A percentile compares a stretch with the other conserved stretches of the same genome.
These are phyloP conservation scores for Beauveria asiatica DNA, from an alignment of 2,329 filamentous ascomycete genomes.

Conservation along the genomic window DNA sequence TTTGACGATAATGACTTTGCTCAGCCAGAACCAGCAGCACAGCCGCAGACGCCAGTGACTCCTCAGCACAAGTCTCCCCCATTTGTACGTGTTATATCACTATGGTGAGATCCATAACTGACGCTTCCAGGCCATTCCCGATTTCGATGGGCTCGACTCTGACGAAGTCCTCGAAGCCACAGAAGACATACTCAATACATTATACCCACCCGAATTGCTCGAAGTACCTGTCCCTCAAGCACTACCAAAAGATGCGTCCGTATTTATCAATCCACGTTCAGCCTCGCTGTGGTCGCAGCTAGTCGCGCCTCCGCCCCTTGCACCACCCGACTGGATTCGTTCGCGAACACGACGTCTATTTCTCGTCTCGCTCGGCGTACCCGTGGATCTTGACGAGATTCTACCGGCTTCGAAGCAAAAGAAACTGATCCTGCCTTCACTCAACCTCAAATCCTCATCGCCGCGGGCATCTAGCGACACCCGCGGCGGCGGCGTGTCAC, in stretches of 20 bases:
- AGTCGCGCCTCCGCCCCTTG: slow-evolving; percentile 85
- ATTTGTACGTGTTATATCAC: slow-evolving; percentile 30
- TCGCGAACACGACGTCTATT: slow-evolving; percentile 92
- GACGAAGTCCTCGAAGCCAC: slow-evolving; percentile 53
- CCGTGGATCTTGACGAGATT: slow-evolving; percentile 94
- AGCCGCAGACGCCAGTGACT: slow-evolving; percentile 20
- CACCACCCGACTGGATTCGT: slow-evolving; percentile 96
- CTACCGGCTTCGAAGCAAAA: slow-evolving; percentile 96
- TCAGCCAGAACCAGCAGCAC: slow-evolving; percentile 25
- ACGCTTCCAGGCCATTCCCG: slow-evolving; percentile 50
- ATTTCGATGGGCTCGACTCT: slow-evolving; percentile 53
- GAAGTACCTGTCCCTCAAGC: slow-evolving; percentile 42
- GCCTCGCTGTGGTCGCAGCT: slow-evolving; percentile 94
- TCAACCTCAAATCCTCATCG: slow-evolving; percentile 55
- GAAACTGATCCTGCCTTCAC: slow-evolving; percentile 86
- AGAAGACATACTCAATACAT: slow-evolving; percentile 56
- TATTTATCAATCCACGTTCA: slow-evolving; percentile 78
- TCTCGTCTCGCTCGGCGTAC: slow-evolving; percentile 89
- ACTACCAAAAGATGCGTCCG: slow-evolving; percentile 46
- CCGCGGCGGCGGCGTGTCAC: slow-evolving; percentile 32
- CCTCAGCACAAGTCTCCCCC: slow-evolving; percentile 33
- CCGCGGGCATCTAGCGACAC: slow-evolving; percentile 48
- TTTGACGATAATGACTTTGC: slow-evolving; percentile 70
- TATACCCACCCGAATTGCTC: slow-evolving; percentile 54
- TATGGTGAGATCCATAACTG: background rate